These are phyloP conservation scores for Pythium oligandrum DNA, from an alignment of 352 stramenopile species.

Conservation along the genomic window DNA sequence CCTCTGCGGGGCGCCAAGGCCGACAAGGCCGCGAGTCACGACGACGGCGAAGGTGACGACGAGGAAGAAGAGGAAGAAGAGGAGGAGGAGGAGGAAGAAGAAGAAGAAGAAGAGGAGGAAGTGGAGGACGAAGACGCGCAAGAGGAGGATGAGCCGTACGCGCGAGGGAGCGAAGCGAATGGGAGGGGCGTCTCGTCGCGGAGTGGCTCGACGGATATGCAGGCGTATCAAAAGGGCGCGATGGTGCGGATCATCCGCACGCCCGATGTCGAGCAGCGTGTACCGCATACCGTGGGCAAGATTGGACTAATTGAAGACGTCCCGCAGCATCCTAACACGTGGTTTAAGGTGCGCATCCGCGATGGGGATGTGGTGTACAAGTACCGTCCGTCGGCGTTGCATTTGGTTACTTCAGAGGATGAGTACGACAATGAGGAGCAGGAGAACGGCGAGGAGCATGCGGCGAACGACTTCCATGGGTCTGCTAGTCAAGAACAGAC, in stretches of 20 bases:
- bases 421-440: constrained; percentile 18
- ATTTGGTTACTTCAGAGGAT: constrained; percentile 30
- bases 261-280: constrained; percentile 75
- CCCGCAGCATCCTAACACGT: constrained; percentile 81
- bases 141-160: constrained; percentile 16
- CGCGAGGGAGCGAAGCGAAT: neutral
- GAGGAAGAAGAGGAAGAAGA: constrained; percentile 53
- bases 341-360: constrained; percentile 80
- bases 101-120: constrained; percentile 20
- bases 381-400: constrained; percentile 73
- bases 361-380: constrained; percentile 87
- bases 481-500: no score
- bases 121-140: constrained; percentile 23
- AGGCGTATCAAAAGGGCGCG: constrained; percentile 49
- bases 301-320: constrained; percentile 78
- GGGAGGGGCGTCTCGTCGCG: neutral
- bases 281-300: constrained; percentile 78
- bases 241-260: constrained; percentile 71
- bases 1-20: constrained; percentile 23
- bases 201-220: constrained; percentile 31
- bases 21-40: constrained; percentile 33
- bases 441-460: constrained; percentile 12
- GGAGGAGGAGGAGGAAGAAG: constrained; percentile 23
- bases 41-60: constrained; percentile 35
- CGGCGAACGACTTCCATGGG: no score